Evolutionary conservation across 169 alveolate species (phyloP).

Genomic region (Neospora caninum): DNA sequence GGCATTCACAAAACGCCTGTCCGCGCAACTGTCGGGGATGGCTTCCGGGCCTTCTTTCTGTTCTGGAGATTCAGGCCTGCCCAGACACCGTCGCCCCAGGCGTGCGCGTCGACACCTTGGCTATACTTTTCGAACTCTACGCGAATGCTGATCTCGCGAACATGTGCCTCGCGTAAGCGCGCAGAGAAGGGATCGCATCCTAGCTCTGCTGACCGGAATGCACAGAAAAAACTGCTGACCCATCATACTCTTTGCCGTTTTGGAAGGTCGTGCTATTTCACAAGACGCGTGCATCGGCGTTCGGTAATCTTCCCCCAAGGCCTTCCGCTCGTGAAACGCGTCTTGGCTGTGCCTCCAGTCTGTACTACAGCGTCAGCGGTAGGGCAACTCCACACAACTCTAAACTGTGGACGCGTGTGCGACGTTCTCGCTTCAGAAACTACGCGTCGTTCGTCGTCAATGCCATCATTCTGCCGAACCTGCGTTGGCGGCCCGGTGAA

Average conservation of each 20-base stretch:
- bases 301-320: too few relatives aligned
- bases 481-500: conserved; percentile 69
- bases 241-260: too few relatives aligned
- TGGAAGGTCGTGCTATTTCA: too few relatives aligned
- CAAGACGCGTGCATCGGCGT: too few relatives aligned
- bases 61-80: background rate
- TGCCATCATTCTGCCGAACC: conserved; percentile 48
- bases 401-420: background rate
- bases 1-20: too few relatives aligned
- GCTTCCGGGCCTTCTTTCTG: background rate
- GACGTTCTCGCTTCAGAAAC: background rate
- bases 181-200: background rate
- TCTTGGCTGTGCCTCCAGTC: too few relatives aligned
- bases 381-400: too few relatives aligned
- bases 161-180: background rate
- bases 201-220: too few relatives aligned
- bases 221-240: too few relatives aligned
- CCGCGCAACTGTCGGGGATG: background rate
- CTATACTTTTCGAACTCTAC: background rate
- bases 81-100: conserved; percentile 5
- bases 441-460: conserved; percentile 37
- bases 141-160: background rate
- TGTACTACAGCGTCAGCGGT: too few relatives aligned
- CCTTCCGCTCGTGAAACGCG: too few relatives aligned
- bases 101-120: conserved; percentile 28